Conservation (phyloP, 345 rosid genomes). For the Kandelia obovata region DNA sequence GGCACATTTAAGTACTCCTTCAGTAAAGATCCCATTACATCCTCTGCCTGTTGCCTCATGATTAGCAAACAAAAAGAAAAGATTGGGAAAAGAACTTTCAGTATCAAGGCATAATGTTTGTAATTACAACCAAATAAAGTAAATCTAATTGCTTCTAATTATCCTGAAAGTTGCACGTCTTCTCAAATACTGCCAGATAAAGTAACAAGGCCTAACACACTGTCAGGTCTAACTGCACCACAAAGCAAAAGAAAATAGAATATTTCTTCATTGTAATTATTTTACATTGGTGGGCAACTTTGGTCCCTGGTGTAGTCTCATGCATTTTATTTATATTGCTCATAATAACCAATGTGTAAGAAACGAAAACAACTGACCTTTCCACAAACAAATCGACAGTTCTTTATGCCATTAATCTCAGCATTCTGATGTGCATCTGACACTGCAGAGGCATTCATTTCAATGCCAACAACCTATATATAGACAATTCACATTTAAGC, state of each 20-base stretch:
- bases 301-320: not conserved
- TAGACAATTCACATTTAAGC: conserved; percentile 13
- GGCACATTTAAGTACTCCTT: conserved; percentile 54
- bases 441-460: conserved; percentile 97
- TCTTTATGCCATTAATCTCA: conserved; percentile 77
- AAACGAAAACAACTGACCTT: conserved; percentile 50
- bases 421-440: conserved; percentile 87
- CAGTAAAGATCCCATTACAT: conserved; percentile 80
- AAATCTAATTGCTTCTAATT: not conserved
- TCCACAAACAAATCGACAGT: conserved; percentile 80
- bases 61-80: conserved; percentile 11
- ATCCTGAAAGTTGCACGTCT: too few relatives aligned
- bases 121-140: not conserved
- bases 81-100: not conserved
- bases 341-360: not conserved
- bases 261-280: not conserved
- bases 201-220: too few relatives aligned
- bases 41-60: conserved; percentile 63
- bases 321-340: not conserved
- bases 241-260: not conserved
- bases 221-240: too few relatives aligned
- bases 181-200: not conserved
- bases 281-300: not conserved
- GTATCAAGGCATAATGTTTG: not conserved
- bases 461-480: conserved; percentile 89